Base-by-base conservation (phyloP, 306 rosid species). In the Prunus mongolica region DNA sequence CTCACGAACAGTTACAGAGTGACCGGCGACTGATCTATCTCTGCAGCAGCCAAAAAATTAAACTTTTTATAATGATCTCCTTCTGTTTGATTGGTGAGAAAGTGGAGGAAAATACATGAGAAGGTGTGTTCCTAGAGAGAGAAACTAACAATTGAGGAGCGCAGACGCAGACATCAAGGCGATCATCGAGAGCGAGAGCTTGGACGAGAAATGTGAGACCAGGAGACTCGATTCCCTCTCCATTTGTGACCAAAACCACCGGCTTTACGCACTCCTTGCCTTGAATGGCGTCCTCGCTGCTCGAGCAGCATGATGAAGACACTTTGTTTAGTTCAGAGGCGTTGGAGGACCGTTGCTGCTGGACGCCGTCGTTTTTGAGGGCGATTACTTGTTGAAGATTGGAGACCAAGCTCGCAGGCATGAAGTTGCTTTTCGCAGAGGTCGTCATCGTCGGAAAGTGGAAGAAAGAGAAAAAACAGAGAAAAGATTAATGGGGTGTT, bases 331-430 rank as follows among this genome's bases (percentile, higher is more conserved):
- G 72, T 55, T 81, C 82, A 66, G 70, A 28, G 49, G 69, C 51
- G 50, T 51, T 65, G 69, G 60, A 64, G 5, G 76, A 76, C 6
- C 76, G 85, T 34, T 34, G 41, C 41, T 34, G 41, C 41, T 5
- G 41, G 41, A 34, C 41, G 41, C 41, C 41, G 47, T 82, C 81
- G 38, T 70, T 78, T n/a, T 79, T 74, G 32, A 63, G 70, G 62
- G 83, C 55, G 67, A 88, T 55, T 8, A 83, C 84, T 79, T 83
- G 89, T 68, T 88, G 86, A 41, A 88, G 87, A 71, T 85, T 85
- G 16, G 89, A 81, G 79, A 85, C 82, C 87, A 85, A 72, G 74
- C 76, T 77, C 12, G 82, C 83, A 82, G 84, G 82, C 77, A 81
- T 24, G 83, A 88, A 83, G 70, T 73, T 87, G 80, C 41, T 34